Conservation (phyloP, 257 asterid genomes). For the Scutellaria barbata region DNA sequence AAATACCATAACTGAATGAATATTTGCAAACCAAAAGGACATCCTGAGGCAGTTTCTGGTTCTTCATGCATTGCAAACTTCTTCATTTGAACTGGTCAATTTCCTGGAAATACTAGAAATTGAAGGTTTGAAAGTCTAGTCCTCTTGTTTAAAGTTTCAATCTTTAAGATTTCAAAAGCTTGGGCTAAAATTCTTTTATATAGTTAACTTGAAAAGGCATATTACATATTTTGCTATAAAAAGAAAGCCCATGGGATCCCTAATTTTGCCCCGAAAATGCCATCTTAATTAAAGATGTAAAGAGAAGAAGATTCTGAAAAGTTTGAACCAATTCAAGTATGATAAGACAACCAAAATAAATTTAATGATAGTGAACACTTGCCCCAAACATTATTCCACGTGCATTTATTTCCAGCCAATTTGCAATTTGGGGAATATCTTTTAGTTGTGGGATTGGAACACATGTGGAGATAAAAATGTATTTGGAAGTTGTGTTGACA, state of each 20-base stretch:
- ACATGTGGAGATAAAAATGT: background rate
- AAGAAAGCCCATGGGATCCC: background rate
- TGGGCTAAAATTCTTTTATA: background rate
- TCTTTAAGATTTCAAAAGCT: background rate
- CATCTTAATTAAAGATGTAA: background rate
- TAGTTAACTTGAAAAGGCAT: background rate
- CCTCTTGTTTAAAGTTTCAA: background rate
- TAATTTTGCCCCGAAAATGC: background rate
- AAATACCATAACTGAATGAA: constrained; percentile 8
- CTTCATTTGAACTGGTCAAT: constrained; percentile 4
- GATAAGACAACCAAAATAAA: background rate
- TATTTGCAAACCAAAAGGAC: constrained; percentile 24
- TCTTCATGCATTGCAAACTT: constrained; percentile 17
- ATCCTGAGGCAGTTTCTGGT: constrained; percentile 13
- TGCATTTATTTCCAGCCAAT: background rate
- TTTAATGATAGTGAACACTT: constrained; percentile 4
- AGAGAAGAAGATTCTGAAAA: constrained; percentile 7
- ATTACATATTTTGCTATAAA: background rate
- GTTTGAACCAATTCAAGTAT: background rate
- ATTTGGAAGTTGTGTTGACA: background rate
- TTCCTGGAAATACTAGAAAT: background rate
- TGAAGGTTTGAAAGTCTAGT: background rate
- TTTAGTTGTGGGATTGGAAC: background rate
- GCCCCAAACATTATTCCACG: background rate
- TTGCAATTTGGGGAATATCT: background rate